A percentile compares a stretch with the other conserved stretches of the same genome.
phyloP scores from a whole-genome alignment of 805 yeast genomes.

The Priceomyces carsonii region DNA sequence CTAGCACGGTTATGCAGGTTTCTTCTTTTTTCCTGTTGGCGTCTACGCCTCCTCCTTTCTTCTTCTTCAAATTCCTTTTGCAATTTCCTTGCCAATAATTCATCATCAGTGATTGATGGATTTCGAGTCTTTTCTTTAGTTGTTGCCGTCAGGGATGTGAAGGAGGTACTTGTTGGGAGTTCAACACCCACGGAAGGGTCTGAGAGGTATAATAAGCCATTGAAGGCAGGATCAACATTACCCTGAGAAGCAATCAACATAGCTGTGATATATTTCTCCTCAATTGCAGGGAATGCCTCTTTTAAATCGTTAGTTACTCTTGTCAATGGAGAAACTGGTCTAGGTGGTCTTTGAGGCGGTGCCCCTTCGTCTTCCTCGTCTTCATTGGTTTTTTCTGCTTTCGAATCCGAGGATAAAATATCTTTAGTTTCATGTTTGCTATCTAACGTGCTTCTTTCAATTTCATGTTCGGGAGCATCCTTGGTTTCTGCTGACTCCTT shows the following conservation, averaged over 20 bases:
- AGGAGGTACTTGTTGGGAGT: slow-evolving; percentile 34
- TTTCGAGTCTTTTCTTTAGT: neutral
- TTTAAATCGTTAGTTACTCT: slow-evolving; percentile 58
- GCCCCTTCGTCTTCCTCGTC: slow-evolving; percentile 14
- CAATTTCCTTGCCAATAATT: slow-evolving; percentile 74
- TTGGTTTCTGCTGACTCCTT: slow-evolving; percentile 5
- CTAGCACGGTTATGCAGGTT: slow-evolving; percentile 11
- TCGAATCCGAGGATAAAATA: neutral
- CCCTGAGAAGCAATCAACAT: slow-evolving; percentile 86
- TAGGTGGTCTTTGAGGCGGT: slow-evolving; percentile 42
- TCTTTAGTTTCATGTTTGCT: neutral
- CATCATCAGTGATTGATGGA: slow-evolving; percentile 54
- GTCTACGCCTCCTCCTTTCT: slow-evolving; percentile 35
- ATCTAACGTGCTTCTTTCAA: neutral
- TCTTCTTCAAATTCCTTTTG: slow-evolving; percentile 62
- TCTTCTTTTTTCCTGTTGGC: slow-evolving; percentile 15
- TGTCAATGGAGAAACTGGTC: slow-evolving; percentile 64
- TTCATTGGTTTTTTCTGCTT: slow-evolving; percentile 1
- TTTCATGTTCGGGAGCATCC: slow-evolving; percentile 7
- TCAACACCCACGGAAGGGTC: slow-evolving; percentile 66
- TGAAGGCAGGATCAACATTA: slow-evolving; percentile 79
- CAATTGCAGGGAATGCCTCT: slow-evolving; percentile 85
- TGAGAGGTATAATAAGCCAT: slow-evolving; percentile 76
- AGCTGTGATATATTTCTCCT: slow-evolving; percentile 69
- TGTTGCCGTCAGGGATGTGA: neutral